Evolutionary conservation across 345 rosid species (phyloP).

Genomic region (Acer campestre): DNA sequence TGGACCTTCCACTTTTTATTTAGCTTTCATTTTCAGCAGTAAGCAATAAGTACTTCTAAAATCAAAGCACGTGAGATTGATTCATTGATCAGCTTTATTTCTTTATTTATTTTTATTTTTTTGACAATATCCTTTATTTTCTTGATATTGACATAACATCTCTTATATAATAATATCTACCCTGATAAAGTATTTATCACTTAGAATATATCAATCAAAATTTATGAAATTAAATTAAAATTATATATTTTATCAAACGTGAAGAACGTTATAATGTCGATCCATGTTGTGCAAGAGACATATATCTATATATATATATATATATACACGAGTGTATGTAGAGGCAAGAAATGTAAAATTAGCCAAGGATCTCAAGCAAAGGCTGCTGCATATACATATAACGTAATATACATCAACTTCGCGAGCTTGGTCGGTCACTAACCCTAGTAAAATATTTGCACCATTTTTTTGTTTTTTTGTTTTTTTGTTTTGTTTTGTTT

Average conservation of each 20-base stretch:
- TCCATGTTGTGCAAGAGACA: slow-evolving; percentile 2
- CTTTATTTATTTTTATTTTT: too few species aligned
- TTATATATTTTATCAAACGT: background rate
- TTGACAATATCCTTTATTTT: background rate
- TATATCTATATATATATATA: background rate
- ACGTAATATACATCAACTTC: slow-evolving; percentile 2
- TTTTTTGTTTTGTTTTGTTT: too few species aligned
- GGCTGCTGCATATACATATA: background rate
- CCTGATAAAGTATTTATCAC: too few species aligned
- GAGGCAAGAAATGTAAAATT: background rate
- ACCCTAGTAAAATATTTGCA: slow-evolving; percentile 4
- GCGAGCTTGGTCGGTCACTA: slow-evolving; percentile 12
- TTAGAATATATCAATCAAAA: background rate
- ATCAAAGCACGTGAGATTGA: background rate
- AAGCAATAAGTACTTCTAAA: background rate
- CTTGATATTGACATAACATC: background rate
- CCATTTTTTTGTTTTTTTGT: background rate
- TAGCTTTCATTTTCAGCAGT: background rate
- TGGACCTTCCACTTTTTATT: background rate
- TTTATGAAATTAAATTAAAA: background rate
- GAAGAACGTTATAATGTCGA: slow-evolving; percentile 12
- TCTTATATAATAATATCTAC: background rate
- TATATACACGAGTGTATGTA: background rate
- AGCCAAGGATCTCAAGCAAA: slow-evolving; percentile 14
- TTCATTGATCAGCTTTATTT: background rate